Evolutionary conservation across 2,329 filamentous ascomycete species (phyloP), one percentile per base, ranked within the genome.

Genomic region (Botrytis pseudocinerea): DNA sequence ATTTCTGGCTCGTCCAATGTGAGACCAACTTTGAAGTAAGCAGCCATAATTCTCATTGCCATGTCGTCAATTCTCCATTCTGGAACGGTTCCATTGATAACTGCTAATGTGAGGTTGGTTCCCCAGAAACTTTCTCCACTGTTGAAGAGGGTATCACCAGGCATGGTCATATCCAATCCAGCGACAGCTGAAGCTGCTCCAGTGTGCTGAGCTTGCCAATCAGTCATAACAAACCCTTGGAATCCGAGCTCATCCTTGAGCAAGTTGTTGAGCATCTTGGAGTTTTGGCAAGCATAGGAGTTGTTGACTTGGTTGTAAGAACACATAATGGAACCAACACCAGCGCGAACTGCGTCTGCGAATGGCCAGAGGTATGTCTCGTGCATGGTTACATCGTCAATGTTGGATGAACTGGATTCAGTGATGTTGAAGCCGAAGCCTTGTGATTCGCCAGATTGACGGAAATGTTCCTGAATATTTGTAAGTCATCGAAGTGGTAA

Each of bases 61-160:
- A 97, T 97, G 80, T 98, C 96, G 78, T 98, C 95, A 16, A 98
- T 81, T 69, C 95, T 89, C 88, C 92, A 97, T 77, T 93, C 89
- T 0, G 95, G 93, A 46, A 98, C 85, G 0, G 94, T 97, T 51
- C 95, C 95, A 80, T 98, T 98, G 77, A 97, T 83, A 9, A 98
- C 90, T 1, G 93, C 93, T 65, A 97, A 85, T 2, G 95, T 98
- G 77, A 98, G 82, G 82, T 98, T 98, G 42, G 90, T 84, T 16
- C 95, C 95, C 92, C 93, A 97, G 85, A 68, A 81, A 66, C 74
- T 78, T 69, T 83, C 82, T 10, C 92, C 92, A 6, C 87, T 89
- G 82, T 92, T 89, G 83, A 98, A 97, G 32, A 83, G 76, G 1
- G 92, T 92, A 80, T 98, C 95, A 71, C 93, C 93, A 1, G 92